A percentile compares a stretch with the other conserved stretches of the same genome.
Conservation (phyloP, 805 yeast species). For the Saccharomycopsis sp. region DNA sequence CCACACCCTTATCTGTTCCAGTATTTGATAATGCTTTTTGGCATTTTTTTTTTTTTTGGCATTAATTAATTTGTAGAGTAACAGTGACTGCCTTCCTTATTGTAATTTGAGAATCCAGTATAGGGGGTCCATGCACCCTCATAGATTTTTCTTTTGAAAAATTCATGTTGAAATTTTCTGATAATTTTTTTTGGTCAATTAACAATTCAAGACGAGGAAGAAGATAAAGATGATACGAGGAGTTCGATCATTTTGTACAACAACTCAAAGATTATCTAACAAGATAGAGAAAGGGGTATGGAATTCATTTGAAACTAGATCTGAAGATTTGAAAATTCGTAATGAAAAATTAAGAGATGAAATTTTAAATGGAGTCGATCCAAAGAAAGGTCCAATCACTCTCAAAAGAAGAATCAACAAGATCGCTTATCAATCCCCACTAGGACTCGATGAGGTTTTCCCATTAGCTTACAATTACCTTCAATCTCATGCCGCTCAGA, state of each 20-base stretch:
- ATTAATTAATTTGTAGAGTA: too few relatives aligned
- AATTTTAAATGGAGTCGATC: slow-evolving; percentile 29
- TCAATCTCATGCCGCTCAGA: slow-evolving; percentile 39
- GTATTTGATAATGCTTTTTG: too few relatives aligned
- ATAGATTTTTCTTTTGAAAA: too few relatives aligned
- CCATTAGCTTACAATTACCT: slow-evolving; percentile 58
- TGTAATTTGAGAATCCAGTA: too few relatives aligned
- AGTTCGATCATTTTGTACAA: not conserved
- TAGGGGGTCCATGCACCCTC: too few relatives aligned
- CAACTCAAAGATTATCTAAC: not conserved
- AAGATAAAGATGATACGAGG: not conserved
- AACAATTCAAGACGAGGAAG: not conserved
- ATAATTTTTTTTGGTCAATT: too few relatives aligned
- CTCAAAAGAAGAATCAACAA: slow-evolving; percentile 37
- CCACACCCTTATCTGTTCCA: too few relatives aligned
- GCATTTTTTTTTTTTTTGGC: too few relatives aligned
- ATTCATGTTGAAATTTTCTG: too few relatives aligned
- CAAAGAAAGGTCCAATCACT: slow-evolving; percentile 45
- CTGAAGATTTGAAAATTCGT: slow-evolving; percentile 24
- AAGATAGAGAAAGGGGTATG: slow-evolving; percentile 13
- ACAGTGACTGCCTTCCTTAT: too few relatives aligned
- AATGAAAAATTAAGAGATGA: slow-evolving; percentile 27
- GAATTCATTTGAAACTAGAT: slow-evolving; percentile 12
- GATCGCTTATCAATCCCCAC: slow-evolving; percentile 58
- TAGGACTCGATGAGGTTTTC: slow-evolving; percentile 64